A percentile compares a stretch with the other conserved stretches of the same genome.
phyloP scores from a whole-genome alignment of 352 stramenopile genomes.

The Globisporangium barbulae region DNA sequence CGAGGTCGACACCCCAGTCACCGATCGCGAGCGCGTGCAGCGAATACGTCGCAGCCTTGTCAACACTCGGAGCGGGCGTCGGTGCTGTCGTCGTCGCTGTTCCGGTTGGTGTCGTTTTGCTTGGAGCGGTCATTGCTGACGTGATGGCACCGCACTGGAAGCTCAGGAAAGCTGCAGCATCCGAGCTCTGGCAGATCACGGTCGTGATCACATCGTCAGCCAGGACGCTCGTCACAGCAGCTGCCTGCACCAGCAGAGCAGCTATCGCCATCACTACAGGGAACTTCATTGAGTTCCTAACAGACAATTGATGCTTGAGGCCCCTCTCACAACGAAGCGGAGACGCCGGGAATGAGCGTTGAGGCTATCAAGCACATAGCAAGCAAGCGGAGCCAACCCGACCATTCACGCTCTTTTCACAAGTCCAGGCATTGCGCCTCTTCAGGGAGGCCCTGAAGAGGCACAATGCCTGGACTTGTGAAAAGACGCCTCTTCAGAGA shows the following conservation, averaged over 20 bases:
- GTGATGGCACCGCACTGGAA: conserved; percentile 34
- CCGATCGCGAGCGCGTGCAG: conserved; percentile 68
- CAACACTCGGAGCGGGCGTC: conserved; percentile 25
- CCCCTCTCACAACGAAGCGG: too few species aligned
- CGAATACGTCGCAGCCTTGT: conserved; percentile 36
- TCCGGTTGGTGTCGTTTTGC: conserved; percentile 5
- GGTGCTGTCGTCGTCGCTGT: conserved; percentile 16
- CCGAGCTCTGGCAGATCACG: conserved; percentile 37
- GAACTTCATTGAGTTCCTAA: conserved; percentile 6
- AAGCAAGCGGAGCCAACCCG: background rate
- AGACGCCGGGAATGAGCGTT: background rate
- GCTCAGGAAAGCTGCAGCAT: conserved; percentile 37
- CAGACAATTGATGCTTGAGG: background rate
- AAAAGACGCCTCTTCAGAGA: too few species aligned
- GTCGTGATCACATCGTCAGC: conserved; percentile 34
- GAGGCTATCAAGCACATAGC: background rate
- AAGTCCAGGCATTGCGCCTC: background rate
- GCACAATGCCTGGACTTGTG: too few species aligned
- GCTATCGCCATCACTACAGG: background rate
- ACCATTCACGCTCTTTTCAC: background rate
- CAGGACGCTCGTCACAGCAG: background rate
- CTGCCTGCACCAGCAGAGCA: conserved; percentile 12
- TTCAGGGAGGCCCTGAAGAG: conserved; percentile 6
- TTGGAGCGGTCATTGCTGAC: background rate
- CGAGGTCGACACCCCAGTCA: conserved; percentile 62